Evolutionary conservation across 768 basidiomycete species (phyloP), one percentile per base, ranked within the genome.

Genomic region (Trametes punicea): DNA sequence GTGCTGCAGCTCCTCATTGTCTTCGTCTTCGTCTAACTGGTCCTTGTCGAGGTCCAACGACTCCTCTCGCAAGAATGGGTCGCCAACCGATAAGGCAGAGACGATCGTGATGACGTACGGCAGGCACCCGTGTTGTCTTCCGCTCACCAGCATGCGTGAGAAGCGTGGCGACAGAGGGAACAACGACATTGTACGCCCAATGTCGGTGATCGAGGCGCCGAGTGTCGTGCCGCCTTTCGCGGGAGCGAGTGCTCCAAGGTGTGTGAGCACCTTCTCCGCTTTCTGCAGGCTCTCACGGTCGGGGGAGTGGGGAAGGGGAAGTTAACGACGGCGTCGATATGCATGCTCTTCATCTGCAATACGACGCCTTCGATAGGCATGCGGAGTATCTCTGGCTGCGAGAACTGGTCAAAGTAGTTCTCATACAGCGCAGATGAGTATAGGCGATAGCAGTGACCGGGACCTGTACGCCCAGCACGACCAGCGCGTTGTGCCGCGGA

Each of bases 231-330:
- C 47, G 8, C 40, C 57, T n/a, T 49, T 46, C 9, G 52, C 40
- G 15, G 76, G 60, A 2, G 70, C 63, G 41, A 98, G 74, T 0
- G 97, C 96, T 21, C 93, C 94, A 9, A 99, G 83, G 64, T 91
- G 80, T 16, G 77, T 81, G 36, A 99, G 77, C 3, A 86, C 77
- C 42, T 77, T 83, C 72, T 99, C 95, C 2, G 97, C 93, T 65
- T 87, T 88, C 55, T 76, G 79, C 40, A 99, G 76, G 4, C 83
- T 80, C 9, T 70, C 65, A 33, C 87, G 82, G 69, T 97, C 91
- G 0, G 97, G 97, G 96, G 88, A 0, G 97, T 98, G 1, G 97
- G 97, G 73, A 98, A 98, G 15, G 97, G 97, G 71, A 99, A 99
- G 73, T 98, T 98, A 63, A 92, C 78, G 34, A 98, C 93, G 1